These are phyloP conservation scores for Scenedesmus sp. DNA, from an alignment of 163 green algal genomes.

Conservation along the genomic window DNA sequence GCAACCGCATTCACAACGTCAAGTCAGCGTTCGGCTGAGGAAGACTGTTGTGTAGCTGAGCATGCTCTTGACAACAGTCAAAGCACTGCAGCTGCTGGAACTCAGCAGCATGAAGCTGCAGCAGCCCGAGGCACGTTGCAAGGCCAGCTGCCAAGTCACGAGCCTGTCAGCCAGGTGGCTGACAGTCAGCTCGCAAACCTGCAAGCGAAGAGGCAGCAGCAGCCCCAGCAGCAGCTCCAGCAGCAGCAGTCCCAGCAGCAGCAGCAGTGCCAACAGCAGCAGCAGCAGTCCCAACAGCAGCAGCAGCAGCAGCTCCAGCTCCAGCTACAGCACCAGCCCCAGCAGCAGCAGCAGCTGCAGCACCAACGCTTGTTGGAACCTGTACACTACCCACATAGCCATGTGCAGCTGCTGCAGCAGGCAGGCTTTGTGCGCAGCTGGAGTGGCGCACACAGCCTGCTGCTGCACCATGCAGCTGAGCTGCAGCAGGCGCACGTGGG, in stretches of 20 bases:
- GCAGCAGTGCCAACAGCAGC: not conserved
- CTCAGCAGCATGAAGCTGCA: no score
- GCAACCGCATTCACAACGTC: not conserved
- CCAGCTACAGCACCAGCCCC: not conserved
- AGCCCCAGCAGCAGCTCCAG: not conserved
- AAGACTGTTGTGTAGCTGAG: no score
- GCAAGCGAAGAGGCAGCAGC: not conserved
- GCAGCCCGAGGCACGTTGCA: no score
- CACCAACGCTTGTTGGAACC: not conserved
- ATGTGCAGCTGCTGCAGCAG: slow-evolving; percentile 35
- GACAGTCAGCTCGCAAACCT: no score
- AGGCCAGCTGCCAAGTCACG: no score
- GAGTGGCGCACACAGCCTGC: not conserved
- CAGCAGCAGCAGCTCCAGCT: not conserved
- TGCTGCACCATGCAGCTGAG: slow-evolving; percentile 14
- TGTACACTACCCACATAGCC: not conserved
- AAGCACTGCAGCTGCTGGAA: no score
- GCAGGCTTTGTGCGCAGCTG: not conserved
- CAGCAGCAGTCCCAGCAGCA: not conserved
- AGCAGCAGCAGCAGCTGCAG: not conserved
- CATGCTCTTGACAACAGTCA: no score
- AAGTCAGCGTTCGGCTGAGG: not conserved
- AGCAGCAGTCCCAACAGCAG: not conserved
- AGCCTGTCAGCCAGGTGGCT: no score
- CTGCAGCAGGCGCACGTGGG: slow-evolving; percentile 27